phyloP scores from a whole-genome alignment of 169 alveolate genomes.

The Plasmodium fragile region DNA sequence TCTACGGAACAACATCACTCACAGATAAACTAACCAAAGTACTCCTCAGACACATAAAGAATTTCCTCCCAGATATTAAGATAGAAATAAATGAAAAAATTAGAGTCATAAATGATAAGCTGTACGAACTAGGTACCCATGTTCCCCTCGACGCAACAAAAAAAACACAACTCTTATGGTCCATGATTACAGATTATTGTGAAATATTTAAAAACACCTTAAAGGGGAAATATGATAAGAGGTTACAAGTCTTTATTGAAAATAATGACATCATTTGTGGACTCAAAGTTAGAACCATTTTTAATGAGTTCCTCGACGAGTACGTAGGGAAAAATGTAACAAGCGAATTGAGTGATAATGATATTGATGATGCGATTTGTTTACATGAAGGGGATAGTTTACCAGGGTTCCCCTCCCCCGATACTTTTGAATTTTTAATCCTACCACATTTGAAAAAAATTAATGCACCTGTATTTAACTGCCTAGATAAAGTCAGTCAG shows the following conservation, averaged over 20 bases:
- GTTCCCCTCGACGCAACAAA: slow-evolving; percentile 93
- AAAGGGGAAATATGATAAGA: slow-evolving; percentile 95
- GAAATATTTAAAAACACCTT: slow-evolving; percentile 95
- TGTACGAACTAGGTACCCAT: slow-evolving; percentile 93
- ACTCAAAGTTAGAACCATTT: slow-evolving; percentile 90
- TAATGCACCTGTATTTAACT: slow-evolving; percentile 79
- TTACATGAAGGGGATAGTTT: slow-evolving; percentile 98
- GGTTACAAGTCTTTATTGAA: slow-evolving; percentile 88
- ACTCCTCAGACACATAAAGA: slow-evolving; percentile 95
- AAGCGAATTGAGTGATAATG: slow-evolving; percentile 92
- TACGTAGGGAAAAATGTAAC: slow-evolving; percentile 87
- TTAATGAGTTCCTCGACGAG: slow-evolving; percentile 94
- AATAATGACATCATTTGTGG: slow-evolving; percentile 89
- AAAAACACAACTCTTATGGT: slow-evolving; percentile 97
- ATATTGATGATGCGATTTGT: slow-evolving; percentile 96
- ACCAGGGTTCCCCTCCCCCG: slow-evolving; percentile 99
- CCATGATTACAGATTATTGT: slow-evolving; percentile 97
- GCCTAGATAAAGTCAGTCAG: slow-evolving; percentile 86
- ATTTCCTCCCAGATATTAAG: slow-evolving; percentile 96
- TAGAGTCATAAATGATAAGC: slow-evolving; percentile 85
- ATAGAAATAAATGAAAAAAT: slow-evolving; percentile 87
- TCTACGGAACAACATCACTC: slow-evolving; percentile 96
- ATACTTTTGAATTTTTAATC: slow-evolving; percentile 95
- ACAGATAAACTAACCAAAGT: slow-evolving; percentile 96
- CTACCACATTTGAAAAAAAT: slow-evolving; percentile 95